phyloP scores from a whole-genome alignment of 345 rosid species.

The Lenwebbia sp. region DNA sequence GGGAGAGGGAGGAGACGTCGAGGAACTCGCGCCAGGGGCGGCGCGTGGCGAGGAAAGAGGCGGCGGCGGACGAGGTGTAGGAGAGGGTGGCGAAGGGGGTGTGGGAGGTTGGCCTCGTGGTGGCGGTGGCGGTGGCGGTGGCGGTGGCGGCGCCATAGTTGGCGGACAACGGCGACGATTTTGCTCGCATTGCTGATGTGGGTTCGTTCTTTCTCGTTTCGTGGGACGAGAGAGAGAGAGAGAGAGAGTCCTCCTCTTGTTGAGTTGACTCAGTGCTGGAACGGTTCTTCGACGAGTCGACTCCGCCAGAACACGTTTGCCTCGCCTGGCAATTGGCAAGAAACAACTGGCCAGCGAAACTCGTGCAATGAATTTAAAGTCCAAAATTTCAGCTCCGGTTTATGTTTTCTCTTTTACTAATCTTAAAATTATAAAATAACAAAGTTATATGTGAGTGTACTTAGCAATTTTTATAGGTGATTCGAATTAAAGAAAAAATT shows the following conservation, averaged over 20 bases:
- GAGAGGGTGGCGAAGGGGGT: not conserved
- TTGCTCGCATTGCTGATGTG: not conserved
- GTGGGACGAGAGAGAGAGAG: not conserved
- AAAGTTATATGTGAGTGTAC: not conserved
- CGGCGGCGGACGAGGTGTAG: not conserved
- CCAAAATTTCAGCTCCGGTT: not conserved
- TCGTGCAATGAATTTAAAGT: not conserved
- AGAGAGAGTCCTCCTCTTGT: not conserved
- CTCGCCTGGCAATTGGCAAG: not conserved
- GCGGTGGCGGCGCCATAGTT: not conserved
- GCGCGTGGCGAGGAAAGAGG: conserved; percentile 1
- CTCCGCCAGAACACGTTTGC: not conserved
- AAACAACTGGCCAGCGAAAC: not conserved
- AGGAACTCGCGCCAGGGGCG: not conserved
- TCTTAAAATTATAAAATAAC: not conserved
- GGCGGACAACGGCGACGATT: not conserved
- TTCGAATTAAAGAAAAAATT: not conserved
- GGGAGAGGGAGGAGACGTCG: not conserved
- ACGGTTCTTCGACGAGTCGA: not conserved
- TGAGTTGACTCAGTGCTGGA: not conserved
- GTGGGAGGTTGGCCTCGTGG: not conserved
- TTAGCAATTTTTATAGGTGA: not conserved
- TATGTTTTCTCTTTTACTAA: not conserved
- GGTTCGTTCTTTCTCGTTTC: not conserved
- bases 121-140: not conserved